These are phyloP conservation scores for Skeletonema marinoi DNA, from an alignment of 108 stramenopile genomes.

Conservation along the genomic window DNA sequence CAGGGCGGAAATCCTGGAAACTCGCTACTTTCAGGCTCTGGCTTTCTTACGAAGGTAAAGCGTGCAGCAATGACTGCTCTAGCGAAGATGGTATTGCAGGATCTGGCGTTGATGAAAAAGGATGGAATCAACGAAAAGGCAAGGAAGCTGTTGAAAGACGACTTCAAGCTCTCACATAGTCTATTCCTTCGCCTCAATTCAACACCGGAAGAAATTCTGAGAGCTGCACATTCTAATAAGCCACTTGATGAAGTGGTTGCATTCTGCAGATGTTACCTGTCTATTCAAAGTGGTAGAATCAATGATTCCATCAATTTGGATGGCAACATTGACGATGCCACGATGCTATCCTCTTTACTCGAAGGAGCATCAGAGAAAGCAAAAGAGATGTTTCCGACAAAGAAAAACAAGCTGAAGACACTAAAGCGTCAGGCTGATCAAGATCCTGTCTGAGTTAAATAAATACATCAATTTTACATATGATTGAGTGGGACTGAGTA, in stretches of 20 bases:
- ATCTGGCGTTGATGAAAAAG: constrained; percentile 51
- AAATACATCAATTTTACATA: not conserved
- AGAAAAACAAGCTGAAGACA: constrained; percentile 2
- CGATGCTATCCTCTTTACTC: constrained; percentile 33
- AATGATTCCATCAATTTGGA: constrained; percentile 31
- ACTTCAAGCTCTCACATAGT: constrained; percentile 63
- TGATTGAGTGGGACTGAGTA: not conserved
- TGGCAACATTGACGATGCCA: constrained; percentile 27
- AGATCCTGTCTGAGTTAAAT: not conserved
- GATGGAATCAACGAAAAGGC: constrained; percentile 37
- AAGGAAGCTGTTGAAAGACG: constrained; percentile 19
- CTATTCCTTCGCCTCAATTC: constrained; percentile 76
- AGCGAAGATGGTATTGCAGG: constrained; percentile 59
- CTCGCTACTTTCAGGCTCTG: constrained; percentile 41
- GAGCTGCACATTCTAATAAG: constrained; percentile 34
- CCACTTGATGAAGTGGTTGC: constrained; percentile 63
- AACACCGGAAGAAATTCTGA: constrained; percentile 50
- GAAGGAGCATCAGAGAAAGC: constrained; percentile 25
- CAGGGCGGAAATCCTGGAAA: constrained; percentile 52
- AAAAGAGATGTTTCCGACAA: constrained; percentile 29
- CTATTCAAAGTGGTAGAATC: constrained; percentile 44
- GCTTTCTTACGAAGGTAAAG: constrained; percentile 62
- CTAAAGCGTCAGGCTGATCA: constrained; percentile 1
- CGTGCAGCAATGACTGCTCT: constrained; percentile 61
- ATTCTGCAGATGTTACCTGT: constrained; percentile 59